Base-by-base conservation (phyloP, 1,284 basidiomycete genomes). In the Athelia psychrophila region DNA sequence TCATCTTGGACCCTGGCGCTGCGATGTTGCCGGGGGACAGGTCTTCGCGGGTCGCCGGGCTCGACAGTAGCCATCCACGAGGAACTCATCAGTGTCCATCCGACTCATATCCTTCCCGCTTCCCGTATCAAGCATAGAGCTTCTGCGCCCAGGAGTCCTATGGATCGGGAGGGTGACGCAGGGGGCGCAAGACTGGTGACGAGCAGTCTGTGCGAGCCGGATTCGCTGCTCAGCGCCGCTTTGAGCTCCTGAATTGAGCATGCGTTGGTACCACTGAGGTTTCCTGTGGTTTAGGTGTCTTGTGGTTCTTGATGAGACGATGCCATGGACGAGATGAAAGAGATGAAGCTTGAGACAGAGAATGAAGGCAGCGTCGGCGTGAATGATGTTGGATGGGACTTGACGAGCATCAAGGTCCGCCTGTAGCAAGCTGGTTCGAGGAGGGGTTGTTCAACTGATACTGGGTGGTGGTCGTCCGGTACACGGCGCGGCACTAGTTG, bases 31-130 rank as follows among this genome's bases (percentile, higher is more conserved):
- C 79, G 83, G 86, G 3, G 88, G 6, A 6, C 27, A 30, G 6
- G 27, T 30, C 27, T 30, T 13, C 59, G n/a, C n/a, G n/a, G n/a
- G 60, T 91, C 88, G 1, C 76, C 80, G 3, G 75, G 73, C 45
- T 91, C 89, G 3, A 91, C n/a, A n/a, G n/a, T n/a, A n/a, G n/a
- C n/a, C n/a, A n/a, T n/a, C n/a, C n/a, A n/a, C n/a, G n/a, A n/a
- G n/a, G n/a, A n/a, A n/a, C n/a, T n/a, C n/a, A n/a, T n/a, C n/a
- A n/a, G n/a, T n/a, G n/a, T 90, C 85, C 30, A 89, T 75, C 51
- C 81, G 78, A 64, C 79, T 86, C n/a, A 88, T 81, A 55, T 90
- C 87, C 83, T 86, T 60, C n/a, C 85, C 81, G 58, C 82, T 84
- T 3, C 75, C 64, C 27, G n/a, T n/a, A n/a, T n/a, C n/a, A n/a